phyloP scores from a whole-genome alignment of 73 alveolate species.

The Paramecium pentaurelia region DNA sequence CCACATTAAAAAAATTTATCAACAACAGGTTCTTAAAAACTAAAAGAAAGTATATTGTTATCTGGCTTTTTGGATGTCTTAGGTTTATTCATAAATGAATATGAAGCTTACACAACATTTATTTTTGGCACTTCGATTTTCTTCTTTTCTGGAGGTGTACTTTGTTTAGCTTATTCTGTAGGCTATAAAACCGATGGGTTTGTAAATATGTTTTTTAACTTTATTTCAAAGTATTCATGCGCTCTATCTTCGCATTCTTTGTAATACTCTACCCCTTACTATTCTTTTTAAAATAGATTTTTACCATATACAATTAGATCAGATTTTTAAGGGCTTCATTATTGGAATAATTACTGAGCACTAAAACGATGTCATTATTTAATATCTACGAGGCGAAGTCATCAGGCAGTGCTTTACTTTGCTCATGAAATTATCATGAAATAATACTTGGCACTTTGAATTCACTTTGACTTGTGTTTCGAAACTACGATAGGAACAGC shows the following conservation, averaged over 20 bases:
- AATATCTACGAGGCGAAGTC: slow-evolving; percentile 23
- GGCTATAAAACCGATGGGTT: not conserved
- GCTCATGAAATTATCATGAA: slow-evolving; percentile 6
- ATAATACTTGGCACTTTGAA: not conserved
- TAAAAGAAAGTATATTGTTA: not conserved
- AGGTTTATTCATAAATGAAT: not conserved
- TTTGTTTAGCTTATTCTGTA: not conserved
- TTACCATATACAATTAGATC: slow-evolving; percentile 23
- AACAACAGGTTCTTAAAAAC: not conserved
- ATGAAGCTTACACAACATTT: not conserved
- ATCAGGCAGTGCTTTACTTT: not conserved
- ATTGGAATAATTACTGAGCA: slow-evolving; percentile 13
- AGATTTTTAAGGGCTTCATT: slow-evolving; percentile 10
- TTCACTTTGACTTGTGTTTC: not conserved
- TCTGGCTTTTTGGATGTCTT: not conserved
- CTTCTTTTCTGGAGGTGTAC: not conserved
- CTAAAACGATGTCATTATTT: not conserved
- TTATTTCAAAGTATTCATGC: not conserved
- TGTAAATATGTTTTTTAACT: not conserved
- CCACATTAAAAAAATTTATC: slow-evolving; percentile 7
- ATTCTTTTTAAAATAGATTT: not conserved
- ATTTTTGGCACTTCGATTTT: not conserved
- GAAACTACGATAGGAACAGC: not conserved
- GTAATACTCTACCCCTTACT: slow-evolving; percentile 28
- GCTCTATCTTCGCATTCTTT: not conserved